Base-by-base conservation (phyloP, 139 green algal species). In the Choricystis sp. region DNA sequence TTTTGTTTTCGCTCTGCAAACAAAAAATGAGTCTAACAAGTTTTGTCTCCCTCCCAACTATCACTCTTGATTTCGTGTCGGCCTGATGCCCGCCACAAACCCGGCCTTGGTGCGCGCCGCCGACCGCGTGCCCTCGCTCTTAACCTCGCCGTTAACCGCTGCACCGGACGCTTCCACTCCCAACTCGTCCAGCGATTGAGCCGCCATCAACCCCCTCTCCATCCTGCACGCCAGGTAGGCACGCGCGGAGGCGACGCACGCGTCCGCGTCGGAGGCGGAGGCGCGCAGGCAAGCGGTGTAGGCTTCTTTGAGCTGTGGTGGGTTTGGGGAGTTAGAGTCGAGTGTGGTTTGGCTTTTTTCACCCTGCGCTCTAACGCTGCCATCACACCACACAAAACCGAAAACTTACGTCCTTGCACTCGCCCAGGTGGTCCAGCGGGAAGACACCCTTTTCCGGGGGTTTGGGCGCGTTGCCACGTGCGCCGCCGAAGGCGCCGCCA, bases 381-480 rank as follows among this genome's bases (percentile, higher is more conserved):
- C 21, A 14, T 19, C 49, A 28, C 2, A 59, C 20, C 56, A 5
- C 49, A 25, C n/a, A 5, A 23, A 29, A 29, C 21, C 21, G 49
- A 20, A 2, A 61, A 30, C 72, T 31, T 14, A 90, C 80, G 71
- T 80, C 16, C 49, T 92, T 89, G 76, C 91, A 97, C 63, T 97
- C 91, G 0, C 74, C 84, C 72, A 97, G 97, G 56, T 97, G 91
- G 63, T 97, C 91, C 5, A 97, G 69, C 0, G 91, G 91, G 59
- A 97, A 97, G 0, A 97, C 86, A 24, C 91, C 91, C 73, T 97
- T 97, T 67, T 97, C 91, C 1, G 91, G 91, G 0, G 91, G 65
- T 60, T 80, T 78, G 0, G 90, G 74, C 59, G 72, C 65, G 22
- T 73, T 61, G n/a, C 77, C 79, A 0, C 85, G 66, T 1, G 78